phyloP scores from a whole-genome alignment of 768 basidiomycete genomes.

The Pleurotus giganteus region DNA sequence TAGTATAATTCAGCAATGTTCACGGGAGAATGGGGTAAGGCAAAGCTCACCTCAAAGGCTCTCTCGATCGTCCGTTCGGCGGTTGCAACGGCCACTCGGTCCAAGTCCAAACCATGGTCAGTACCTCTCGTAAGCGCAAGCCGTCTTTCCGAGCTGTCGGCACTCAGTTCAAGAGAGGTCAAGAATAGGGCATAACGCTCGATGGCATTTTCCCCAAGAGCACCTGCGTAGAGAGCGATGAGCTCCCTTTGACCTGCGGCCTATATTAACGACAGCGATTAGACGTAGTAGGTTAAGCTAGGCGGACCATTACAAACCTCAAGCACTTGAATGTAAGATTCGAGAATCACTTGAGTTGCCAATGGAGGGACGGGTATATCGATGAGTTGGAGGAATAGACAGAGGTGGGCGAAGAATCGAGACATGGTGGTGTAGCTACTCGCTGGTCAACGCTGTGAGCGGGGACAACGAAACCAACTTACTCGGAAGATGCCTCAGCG shows the following conservation, averaged over 20 bases:
- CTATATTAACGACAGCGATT: conserved; percentile 29
- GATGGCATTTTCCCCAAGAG: conserved; percentile 86
- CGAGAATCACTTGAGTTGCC: conserved; percentile 78
- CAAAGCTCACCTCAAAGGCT: conserved; percentile 54
- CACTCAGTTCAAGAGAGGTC: conserved; percentile 65
- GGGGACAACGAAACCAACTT: conserved; percentile 19
- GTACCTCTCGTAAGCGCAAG: conserved; percentile 71
- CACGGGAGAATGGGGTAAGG: conserved; percentile 1
- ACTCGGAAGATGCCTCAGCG: conserved; percentile 53
- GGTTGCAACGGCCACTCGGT: conserved; percentile 74
- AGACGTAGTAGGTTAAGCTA: background rate
- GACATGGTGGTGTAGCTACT: conserved; percentile 67
- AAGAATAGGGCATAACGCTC: conserved; percentile 92
- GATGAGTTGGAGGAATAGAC: conserved; percentile 84
- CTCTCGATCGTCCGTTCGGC: conserved; percentile 77
- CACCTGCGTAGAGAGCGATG: conserved; percentile 92
- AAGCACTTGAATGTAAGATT: conserved; percentile 85
- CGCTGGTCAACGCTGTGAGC: background rate
- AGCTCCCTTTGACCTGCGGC: conserved; percentile 77
- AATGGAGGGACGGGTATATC: conserved; percentile 69
- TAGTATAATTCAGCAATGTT: background rate
- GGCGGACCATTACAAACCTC: conserved; percentile 49
- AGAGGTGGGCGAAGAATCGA: conserved; percentile 93
- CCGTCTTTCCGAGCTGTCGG: conserved; percentile 62
- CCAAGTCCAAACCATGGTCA: conserved; percentile 83